Base-by-base conservation (phyloP, 148 eudicot genomes). In the Silene conica region DNA sequence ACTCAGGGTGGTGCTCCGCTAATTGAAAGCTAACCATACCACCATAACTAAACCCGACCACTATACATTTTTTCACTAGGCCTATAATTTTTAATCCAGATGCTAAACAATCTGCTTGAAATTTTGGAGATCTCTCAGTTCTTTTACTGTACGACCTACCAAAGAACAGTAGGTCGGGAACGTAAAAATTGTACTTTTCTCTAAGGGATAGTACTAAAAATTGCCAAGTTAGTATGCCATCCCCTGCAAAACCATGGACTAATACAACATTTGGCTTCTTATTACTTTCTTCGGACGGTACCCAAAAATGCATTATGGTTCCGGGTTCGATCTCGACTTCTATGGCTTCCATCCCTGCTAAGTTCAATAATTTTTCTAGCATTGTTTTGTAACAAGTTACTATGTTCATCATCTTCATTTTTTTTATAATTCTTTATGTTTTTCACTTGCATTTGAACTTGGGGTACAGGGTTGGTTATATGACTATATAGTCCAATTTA, bases 11-110 rank as follows among this genome's bases (percentile, higher is more conserved):
- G 65, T 81, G 54, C 64, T 72, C 67, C 4, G 89, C 93, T 87
- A 87, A 77, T 72, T 85, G 77, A 52, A 87, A 85, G 73, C 80
- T 85, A 3, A 89, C 82, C 76, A 89, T 79, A 46, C 89, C 90
- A 0, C 93, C 93, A 22, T 89, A 89, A 52, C 90, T 89, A 12
- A 82, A 56, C 82, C 93, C 90, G 31, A 89, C 90, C 68, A 85
- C 63, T 1, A 80, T 73, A 43, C 87, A 85, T 54, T 67, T 87
- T 52, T 85, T 81, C 38, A 78, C 82, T 34, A 89, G 79, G 1
- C 89, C 90, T 26, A 87, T 19, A 56, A 64, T 77, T 77, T 31
- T 76, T 45, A 89, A 22, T 26, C 87, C 87, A 46, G 21, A 63
- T 4, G 84, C 86, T 63, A 89, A 15, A 73, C 84, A 87, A 15